These are phyloP conservation scores for Solanum sejunctum DNA, from an alignment of 257 asterid species.

Conservation along the genomic window DNA sequence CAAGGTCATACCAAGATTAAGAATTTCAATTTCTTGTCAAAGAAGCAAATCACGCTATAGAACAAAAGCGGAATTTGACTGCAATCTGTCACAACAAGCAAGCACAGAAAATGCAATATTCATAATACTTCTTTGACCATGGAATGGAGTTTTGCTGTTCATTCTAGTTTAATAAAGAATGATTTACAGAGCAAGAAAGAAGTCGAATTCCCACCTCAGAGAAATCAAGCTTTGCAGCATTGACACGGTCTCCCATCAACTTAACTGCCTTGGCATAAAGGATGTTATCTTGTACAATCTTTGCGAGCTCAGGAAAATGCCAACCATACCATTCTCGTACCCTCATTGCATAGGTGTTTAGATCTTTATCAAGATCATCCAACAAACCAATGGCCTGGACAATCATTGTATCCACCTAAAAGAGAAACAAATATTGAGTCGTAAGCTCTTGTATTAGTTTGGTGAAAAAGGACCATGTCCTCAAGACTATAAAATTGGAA, in stretches of 20 bases:
- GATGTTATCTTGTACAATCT: constrained; percentile 73
- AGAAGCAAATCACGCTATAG: not conserved
- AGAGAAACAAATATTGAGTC: not conserved
- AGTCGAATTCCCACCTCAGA: constrained; percentile 26
- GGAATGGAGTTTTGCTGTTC: not conserved
- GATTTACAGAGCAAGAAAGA: not conserved
- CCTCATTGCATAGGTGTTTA: constrained; percentile 86
- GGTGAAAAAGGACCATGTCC: not conserved
- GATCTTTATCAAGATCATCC: constrained; percentile 90
- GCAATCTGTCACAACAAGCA: not conserved
- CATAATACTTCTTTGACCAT: not conserved
- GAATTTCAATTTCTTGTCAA: not conserved
- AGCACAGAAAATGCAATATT: not conserved
- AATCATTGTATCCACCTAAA: constrained; percentile 82
- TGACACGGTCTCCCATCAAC: constrained; percentile 73
- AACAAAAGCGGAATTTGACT: not conserved
- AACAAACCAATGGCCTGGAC: constrained; percentile 86
- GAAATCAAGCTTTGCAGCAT: constrained; percentile 79
- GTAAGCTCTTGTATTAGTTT: not conserved
- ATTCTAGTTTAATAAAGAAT: not conserved
- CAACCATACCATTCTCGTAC: constrained; percentile 94
- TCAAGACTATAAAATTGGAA: not conserved
- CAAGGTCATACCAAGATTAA: not conserved
- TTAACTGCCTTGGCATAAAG: constrained; percentile 63
- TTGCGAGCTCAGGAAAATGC: constrained; percentile 93